phyloP scores from a whole-genome alignment of 169 alveolate species.

The Gregarina niphandrodes region DNA sequence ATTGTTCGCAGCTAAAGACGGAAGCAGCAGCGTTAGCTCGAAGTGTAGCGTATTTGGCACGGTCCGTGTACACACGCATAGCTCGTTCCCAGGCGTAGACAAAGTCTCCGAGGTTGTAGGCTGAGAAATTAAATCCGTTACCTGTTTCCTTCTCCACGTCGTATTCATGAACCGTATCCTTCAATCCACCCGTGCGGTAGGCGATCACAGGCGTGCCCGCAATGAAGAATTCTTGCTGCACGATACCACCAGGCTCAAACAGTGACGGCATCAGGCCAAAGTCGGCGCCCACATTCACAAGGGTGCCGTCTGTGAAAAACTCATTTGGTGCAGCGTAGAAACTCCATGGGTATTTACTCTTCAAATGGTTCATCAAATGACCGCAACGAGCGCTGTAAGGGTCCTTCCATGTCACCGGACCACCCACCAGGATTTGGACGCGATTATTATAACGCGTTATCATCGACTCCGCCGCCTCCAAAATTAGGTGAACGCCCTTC shows the following conservation, averaged over 20 bases:
- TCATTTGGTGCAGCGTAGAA: conserved; percentile 69
- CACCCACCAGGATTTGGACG: conserved; percentile 60
- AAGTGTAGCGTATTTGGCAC: conserved; percentile 31
- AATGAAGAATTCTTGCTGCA: conserved; percentile 67
- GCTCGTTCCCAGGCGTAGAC: conserved; percentile 48
- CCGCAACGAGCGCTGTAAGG: conserved; percentile 42
- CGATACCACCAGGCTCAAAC: conserved; percentile 78
- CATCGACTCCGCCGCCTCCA: conserved; percentile 54
- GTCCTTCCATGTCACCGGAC: conserved; percentile 50
- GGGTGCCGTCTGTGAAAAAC: conserved; percentile 61
- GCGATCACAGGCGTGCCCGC: conserved; percentile 66
- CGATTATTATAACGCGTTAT: conserved; percentile 36
- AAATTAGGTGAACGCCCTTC: conserved; percentile 63
- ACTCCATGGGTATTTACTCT: conserved; percentile 41
- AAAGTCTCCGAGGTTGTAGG: conserved; percentile 37
- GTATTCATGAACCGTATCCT: conserved; percentile 62
- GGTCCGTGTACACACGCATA: conserved; percentile 34
- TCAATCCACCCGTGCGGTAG: conserved; percentile 64
- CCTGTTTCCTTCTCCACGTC: conserved; percentile 35
- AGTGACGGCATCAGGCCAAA: conserved; percentile 65
- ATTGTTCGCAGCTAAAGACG: conserved; percentile 51
- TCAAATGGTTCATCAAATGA: conserved; percentile 9
- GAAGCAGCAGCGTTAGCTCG: conserved; percentile 50
- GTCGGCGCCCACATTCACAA: conserved; percentile 56
- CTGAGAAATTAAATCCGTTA: conserved; percentile 50